Percentiles rank a stretch among this genome's conserved stretches.
Conservation (phyloP, 1,284 basidiomycete genomes). For the Tranzscheliella williamsii region DNA sequence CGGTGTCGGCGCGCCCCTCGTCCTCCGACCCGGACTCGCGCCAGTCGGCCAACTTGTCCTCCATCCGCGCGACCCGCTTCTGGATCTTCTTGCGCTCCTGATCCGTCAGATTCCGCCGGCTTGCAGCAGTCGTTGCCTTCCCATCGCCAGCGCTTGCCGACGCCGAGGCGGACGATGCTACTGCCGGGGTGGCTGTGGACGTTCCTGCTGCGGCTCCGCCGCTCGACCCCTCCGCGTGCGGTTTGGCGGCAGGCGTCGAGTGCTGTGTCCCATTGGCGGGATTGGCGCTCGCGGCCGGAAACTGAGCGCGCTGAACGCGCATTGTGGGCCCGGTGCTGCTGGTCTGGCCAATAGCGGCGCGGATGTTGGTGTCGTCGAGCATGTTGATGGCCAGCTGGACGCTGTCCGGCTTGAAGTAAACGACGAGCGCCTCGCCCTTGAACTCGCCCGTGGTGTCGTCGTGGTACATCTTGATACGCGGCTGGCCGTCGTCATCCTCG, state of each 20-base stretch:
- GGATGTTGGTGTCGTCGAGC: constrained; percentile 87
- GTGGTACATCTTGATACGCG: constrained; percentile 91
- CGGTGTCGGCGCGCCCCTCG: constrained; percentile 7
- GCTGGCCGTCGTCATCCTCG: constrained; percentile 82
- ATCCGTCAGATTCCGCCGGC: constrained; percentile 21
- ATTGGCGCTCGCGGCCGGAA: constrained; percentile 58
- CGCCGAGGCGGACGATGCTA: neutral
- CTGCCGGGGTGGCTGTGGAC: neutral
- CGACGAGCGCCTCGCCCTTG: constrained; percentile 91
- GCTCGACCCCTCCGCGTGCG: neutral
- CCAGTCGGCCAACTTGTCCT: constrained; percentile 57
- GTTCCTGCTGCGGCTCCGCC: neutral
- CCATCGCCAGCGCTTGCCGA: neutral
- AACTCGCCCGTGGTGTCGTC: constrained; percentile 75
- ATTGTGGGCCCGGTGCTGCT: constrained; percentile 68
- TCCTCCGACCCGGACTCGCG: constrained; percentile 41
- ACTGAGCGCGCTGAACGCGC: constrained; percentile 82
- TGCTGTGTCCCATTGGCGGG: neutral
- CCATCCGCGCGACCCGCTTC: constrained; percentile 40
- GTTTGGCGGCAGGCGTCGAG: no score
- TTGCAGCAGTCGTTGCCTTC: neutral
- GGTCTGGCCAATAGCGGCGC: constrained; percentile 71
- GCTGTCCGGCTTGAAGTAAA: constrained; percentile 96
- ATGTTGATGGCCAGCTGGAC: constrained; percentile 82
- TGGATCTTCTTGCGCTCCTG: constrained; percentile 39